These are phyloP conservation scores for Zygosaccharomyces sapae DNA, from an alignment of 1,139 yeast species.

Conservation along the genomic window DNA sequence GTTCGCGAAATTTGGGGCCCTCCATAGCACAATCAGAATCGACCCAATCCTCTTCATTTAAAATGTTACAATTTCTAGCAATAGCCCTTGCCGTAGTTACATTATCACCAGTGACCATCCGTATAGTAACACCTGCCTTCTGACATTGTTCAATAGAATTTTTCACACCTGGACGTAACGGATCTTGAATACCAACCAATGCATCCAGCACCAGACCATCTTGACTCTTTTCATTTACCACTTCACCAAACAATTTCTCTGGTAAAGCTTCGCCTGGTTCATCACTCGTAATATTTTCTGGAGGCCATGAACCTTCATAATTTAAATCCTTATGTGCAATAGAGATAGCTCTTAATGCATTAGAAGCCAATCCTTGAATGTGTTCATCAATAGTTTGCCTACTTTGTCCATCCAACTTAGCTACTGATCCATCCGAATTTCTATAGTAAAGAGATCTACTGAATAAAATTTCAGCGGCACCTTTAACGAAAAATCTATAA, in stretches of 20 bases:
- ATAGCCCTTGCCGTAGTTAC: slow-evolving; percentile 86
- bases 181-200: slow-evolving; percentile 91
- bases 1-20: slow-evolving; percentile 80
- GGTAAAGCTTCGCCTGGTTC: slow-evolving; percentile 46
- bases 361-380: slow-evolving; percentile 64
- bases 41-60: slow-evolving; percentile 49
- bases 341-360: slow-evolving; percentile 81
- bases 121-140: slow-evolving; percentile 85
- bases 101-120: slow-evolving; percentile 98
- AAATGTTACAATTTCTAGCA: slow-evolving; percentile 78
- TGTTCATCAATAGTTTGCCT: slow-evolving; percentile 38
- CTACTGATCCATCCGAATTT: slow-evolving; percentile 36
- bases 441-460: slow-evolving; percentile 49
- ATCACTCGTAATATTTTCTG: slow-evolving; percentile 41
- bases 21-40: slow-evolving; percentile 76
- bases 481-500: slow-evolving; percentile 71
- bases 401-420: slow-evolving; percentile 29
- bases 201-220: slow-evolving; percentile 55
- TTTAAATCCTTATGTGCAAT: slow-evolving; percentile 71
- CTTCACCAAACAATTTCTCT: slow-evolving; percentile 41
- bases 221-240: slow-evolving; percentile 17
- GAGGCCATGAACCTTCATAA: slow-evolving; percentile 59
- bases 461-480: slow-evolving; percentile 89
- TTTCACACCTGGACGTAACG: slow-evolving; percentile 84
- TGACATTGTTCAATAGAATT: slow-evolving; percentile 83